Evolutionary conservation across 192 early-diverging fungal species (phyloP).

Genomic region (Coemansia sp.): DNA sequence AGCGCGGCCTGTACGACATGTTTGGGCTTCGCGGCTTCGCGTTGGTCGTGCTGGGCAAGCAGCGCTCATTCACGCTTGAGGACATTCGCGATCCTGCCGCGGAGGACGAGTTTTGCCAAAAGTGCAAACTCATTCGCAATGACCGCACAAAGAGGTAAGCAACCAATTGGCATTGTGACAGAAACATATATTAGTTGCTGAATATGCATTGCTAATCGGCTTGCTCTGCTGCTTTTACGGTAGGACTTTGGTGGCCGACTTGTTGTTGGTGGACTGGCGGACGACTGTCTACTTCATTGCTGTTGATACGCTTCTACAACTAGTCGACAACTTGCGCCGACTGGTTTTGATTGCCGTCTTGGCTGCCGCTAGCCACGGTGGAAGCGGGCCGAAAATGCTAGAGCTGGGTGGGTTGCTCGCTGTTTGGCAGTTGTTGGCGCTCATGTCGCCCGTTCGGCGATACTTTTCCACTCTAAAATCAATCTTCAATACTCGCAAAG

Average conservation of each 20-base stretch:
- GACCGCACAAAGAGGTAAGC: background rate
- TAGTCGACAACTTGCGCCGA: background rate
- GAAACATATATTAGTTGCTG: no score
- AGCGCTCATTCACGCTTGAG: background rate
- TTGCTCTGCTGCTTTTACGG: no score
- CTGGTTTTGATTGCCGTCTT: conserved; percentile 11
- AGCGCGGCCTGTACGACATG: background rate
- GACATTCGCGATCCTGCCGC: background rate
- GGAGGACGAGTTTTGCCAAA: background rate
- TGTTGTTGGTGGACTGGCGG: no score
- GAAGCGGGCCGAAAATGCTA: background rate
- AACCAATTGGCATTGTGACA: background rate
- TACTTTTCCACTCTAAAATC: background rate
- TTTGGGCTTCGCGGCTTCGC: background rate
- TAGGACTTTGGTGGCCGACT: no score
- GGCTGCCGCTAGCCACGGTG: background rate
- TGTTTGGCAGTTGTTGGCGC: conserved; percentile 10
- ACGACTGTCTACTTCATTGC: background rate
- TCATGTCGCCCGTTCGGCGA: background rate
- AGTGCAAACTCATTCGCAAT: background rate
- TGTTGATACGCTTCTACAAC: background rate
- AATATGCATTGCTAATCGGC: no score
- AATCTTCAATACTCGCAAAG: background rate
- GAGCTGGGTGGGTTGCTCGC: background rate
- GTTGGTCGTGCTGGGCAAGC: background rate